A percentile compares a stretch with the other conserved stretches of the same genome.
Conservation (phyloP, 371 early-diverging fungal species). For the Mucor indicus region DNA sequence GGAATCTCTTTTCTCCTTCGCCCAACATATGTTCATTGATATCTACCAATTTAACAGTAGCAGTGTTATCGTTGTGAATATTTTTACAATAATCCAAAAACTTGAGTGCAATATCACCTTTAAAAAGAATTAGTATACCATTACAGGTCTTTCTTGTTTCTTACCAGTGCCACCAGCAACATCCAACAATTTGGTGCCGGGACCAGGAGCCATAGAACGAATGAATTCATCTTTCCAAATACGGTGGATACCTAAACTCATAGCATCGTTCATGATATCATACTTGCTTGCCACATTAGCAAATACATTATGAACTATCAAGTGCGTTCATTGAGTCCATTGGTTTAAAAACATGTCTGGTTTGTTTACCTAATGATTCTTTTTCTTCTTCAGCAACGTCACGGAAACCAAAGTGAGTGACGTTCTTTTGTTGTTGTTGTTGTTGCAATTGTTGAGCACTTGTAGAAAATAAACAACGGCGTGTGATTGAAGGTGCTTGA, state of each 20-base stretch:
- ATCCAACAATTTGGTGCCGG: constrained; percentile 85
- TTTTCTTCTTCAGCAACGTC: constrained; percentile 83
- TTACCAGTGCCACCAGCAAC: constrained; percentile 97
- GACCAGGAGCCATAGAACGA: constrained; percentile 78
- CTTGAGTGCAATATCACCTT: constrained; percentile 91
- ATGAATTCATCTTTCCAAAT: constrained; percentile 95
- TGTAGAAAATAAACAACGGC: constrained; percentile 1
- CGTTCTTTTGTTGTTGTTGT: constrained; percentile 11
- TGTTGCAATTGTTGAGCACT: constrained; percentile 1
- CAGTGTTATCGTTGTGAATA: constrained; percentile 62
- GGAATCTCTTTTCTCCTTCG: constrained; percentile 81
- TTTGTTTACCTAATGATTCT: constrained; percentile 69
- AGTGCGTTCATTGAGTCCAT: neutral
- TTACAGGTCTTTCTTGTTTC: neutral
- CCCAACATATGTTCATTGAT: constrained; percentile 95
- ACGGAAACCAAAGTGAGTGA: constrained; percentile 91
- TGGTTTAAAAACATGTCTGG: neutral
- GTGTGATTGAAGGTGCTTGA: neutral
- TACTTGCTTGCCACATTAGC: constrained; percentile 90
- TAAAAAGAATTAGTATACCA: neutral
- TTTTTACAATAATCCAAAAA: constrained; percentile 82
- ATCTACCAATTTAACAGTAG: constrained; percentile 88
- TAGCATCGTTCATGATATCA: constrained; percentile 97
- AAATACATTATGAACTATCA: constrained; percentile 84
- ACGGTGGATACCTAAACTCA: constrained; percentile 92